Evolutionary conservation across 176 grass and related monocot genomes (phyloP).

Genomic region (Pharus latifolius): DNA sequence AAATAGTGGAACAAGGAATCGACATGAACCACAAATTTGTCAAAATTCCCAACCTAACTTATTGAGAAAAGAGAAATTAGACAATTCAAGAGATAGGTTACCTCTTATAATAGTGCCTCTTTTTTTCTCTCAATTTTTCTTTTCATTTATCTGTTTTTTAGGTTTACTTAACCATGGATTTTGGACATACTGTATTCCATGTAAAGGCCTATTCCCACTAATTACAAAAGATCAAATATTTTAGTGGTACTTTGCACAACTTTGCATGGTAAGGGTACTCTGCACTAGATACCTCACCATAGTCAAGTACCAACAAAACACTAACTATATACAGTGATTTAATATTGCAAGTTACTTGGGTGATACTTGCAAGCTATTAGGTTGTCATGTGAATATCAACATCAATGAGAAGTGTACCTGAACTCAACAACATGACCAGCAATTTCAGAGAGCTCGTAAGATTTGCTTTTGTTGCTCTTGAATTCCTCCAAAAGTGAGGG

Average conservation of each 20-base stretch:
- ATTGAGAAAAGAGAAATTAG: not conserved
- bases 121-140: not conserved
- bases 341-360: not conserved
- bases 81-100: not conserved
- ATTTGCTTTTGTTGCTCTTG: slow-evolving; percentile 88
- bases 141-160: not conserved
- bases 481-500: slow-evolving; percentile 75
- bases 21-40: not conserved
- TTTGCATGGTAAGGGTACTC: too few species aligned
- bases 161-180: not conserved
- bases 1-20: too few species aligned
- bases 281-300: too few species aligned
- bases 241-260: too few species aligned
- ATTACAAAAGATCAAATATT: too few species aligned
- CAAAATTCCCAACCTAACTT: not conserved
- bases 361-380: not conserved
- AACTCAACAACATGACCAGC: slow-evolving; percentile 76
- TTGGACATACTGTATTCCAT: not conserved
- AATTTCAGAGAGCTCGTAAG: slow-evolving; percentile 78
- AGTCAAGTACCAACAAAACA: too few species aligned
- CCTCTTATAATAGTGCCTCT: not conserved
- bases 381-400: not conserved
- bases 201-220: not conserved
- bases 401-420: slow-evolving; percentile 32
- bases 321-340: not conserved